Evolutionary conservation across 106 monocot genomes (phyloP), one percentile per base, ranked within the genome.

Genomic region (Dioscorea dumetorum): DNA sequence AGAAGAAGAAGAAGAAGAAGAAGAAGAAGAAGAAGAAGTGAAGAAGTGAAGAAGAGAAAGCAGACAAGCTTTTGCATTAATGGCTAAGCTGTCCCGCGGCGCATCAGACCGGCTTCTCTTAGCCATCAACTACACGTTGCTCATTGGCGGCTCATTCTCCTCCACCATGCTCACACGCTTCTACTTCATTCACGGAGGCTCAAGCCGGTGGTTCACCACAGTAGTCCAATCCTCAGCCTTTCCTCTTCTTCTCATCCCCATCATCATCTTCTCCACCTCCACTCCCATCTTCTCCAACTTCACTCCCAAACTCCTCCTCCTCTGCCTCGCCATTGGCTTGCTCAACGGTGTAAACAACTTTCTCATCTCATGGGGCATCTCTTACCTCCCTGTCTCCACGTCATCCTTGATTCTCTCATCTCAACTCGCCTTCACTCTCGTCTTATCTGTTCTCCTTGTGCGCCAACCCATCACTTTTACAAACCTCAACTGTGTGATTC

Each of bases 281-380:
- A 23, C 15, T 2, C 14, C 16, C 57, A 3, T 7, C 62, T 82
- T 82, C 83, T 70, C 83, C 8, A 41, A n/a, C 49, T 70, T 85
- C 72, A 83, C 71, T 5, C 74, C 70, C 11, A 69, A 61, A 35
- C 61, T 82, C 22, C 57, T 86, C 49, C 19, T 24, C 8, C 54
- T 75, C 48, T 74, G 74, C 61, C 6, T 80, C 51, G 9, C 72
- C 33, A 61, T 90, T 16, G 90, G 90, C 21, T 22, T 84, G 33
- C 52, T 91, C 49, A 22, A 87, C 35, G 90, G 87, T 3, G 50
- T 84, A 28, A 91, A 87, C 81, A 91, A 91, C 79, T 79, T 86
- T 22, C 73, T 81, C 65, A 67, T 91, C 79, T 91, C 90, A 0
- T 87, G 83, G 76, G 81, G 90, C 0, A 61, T 77, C 5, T 91